These are phyloP conservation scores for Scheffersomyces titani DNA, from an alignment of 1,139 yeast genomes.

Conservation along the genomic window DNA sequence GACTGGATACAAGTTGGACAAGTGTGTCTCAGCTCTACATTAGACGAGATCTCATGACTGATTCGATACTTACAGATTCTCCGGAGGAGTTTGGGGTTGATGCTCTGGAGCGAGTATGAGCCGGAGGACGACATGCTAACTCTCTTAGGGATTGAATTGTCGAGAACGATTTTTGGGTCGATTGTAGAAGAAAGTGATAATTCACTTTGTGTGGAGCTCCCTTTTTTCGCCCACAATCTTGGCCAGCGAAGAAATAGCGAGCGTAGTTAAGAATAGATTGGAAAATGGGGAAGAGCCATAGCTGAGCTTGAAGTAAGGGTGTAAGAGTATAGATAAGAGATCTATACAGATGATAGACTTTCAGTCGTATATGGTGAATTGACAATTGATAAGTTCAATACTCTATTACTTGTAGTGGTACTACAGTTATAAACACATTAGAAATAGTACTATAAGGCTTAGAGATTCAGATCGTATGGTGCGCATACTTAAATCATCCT, in stretches of 20 bases:
- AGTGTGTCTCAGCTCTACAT: not conserved
- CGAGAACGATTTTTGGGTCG: not conserved
- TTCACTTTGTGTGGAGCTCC: not conserved
- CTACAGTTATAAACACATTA: no score
- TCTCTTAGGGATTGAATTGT: not conserved
- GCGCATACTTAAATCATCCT: not conserved
- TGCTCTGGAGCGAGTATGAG: slow-evolving; percentile 46
- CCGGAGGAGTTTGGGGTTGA: slow-evolving; percentile 61
- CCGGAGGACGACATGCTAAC: slow-evolving; percentile 21
- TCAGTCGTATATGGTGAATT: not conserved
- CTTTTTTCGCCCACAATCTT: not conserved
- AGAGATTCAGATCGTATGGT: not conserved
- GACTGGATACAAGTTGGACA: not conserved
- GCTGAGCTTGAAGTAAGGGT: not conserved
- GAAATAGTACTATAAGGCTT: no score
- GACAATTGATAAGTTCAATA: not conserved
- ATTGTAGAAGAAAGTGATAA: not conserved
- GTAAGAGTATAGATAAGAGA: not conserved
- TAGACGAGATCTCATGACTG: not conserved
- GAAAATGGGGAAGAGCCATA: not conserved
- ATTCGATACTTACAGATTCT: slow-evolving; percentile 54
- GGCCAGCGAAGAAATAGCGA: not conserved
- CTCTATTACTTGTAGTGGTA: not conserved
- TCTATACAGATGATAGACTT: no score
- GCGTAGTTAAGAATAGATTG: not conserved